Percentiles rank a stretch among this genome's conserved stretches.
Evolutionary conservation across 2,329 filamentous ascomycete genomes (phyloP).

Genomic region (Calonectria multiphialidica): DNA sequence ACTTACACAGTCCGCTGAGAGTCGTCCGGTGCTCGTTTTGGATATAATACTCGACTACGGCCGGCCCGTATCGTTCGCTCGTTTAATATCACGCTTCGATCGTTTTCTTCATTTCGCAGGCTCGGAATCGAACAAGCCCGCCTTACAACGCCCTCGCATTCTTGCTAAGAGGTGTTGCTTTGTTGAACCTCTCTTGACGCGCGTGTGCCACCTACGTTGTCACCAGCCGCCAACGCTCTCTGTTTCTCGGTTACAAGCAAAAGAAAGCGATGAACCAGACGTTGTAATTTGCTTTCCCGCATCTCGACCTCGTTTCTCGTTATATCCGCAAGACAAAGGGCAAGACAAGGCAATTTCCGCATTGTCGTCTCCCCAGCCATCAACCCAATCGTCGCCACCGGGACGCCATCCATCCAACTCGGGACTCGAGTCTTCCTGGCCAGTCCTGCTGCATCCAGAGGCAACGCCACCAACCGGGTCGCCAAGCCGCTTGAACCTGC

Average conservation of each 20-base stretch:
- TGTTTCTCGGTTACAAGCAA: not conserved
- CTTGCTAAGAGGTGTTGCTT: not conserved
- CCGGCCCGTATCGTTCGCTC: constrained; percentile 17
- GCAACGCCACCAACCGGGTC: constrained; percentile 37
- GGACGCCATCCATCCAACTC: not conserved
- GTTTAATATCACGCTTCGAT: not conserved
- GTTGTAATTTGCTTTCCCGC: not conserved
- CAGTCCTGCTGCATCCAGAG: constrained; percentile 16
- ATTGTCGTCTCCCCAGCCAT: constrained; percentile 21
- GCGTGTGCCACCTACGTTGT: not conserved
- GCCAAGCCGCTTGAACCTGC: constrained; percentile 36
- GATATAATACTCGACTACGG: constrained; percentile 20
- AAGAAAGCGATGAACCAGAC: constrained; percentile 21
- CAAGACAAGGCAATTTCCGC: constrained; percentile 28
- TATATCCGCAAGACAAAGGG: constrained; percentile 10
- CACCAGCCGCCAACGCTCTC: too few species aligned
- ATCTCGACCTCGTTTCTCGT: constrained; percentile 5
- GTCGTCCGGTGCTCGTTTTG: constrained; percentile 8
- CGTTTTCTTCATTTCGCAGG: constrained; percentile 11
- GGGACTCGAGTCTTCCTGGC: constrained; percentile 8
- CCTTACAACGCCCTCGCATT: not conserved
- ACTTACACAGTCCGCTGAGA: constrained; percentile 31
- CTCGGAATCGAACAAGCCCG: constrained; percentile 14
- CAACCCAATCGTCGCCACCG: constrained; percentile 7
- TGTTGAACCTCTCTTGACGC: not conserved